Evolutionary conservation across 768 basidiomycete genomes (phyloP).

Genomic region (Phaeotremella skinneri): DNA sequence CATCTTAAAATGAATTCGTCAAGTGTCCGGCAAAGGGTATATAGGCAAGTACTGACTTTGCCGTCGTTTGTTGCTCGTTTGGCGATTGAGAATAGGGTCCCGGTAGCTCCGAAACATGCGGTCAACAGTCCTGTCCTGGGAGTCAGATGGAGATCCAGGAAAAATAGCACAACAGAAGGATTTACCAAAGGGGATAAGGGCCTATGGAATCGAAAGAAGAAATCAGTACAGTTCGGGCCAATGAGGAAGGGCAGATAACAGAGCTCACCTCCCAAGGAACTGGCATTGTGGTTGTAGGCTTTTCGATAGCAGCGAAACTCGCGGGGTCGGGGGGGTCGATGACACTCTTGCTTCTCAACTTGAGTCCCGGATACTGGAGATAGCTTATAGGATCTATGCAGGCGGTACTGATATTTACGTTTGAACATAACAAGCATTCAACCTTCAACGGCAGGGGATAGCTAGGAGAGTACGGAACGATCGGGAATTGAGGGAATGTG

Average conservation of each 20-base stretch:
- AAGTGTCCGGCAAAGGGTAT: neutral
- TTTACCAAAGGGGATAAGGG: constrained; percentile 88
- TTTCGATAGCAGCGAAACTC: too few species aligned
- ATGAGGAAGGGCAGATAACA: neutral
- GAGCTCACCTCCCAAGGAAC: constrained; percentile 70
- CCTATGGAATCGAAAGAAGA: constrained; percentile 56
- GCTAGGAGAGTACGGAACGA: neutral
- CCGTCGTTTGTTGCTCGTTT: constrained; percentile 81
- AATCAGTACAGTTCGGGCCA: neutral
- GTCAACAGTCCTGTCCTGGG: constrained; percentile 69
- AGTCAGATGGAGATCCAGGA: constrained; percentile 1
- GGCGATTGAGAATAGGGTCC: constrained; percentile 77
- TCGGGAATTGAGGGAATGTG: neutral
- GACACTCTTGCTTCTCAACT: neutral
- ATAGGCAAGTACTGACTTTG: constrained; percentile 61
- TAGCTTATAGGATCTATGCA: too few species aligned
- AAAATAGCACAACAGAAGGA: constrained; percentile 12
- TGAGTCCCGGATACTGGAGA: too few species aligned
- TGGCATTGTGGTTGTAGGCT: constrained; percentile 81
- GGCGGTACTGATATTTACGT: too few species aligned
- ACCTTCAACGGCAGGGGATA: too few species aligned
- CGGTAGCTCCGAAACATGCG: constrained; percentile 83
- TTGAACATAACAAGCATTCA: too few species aligned
- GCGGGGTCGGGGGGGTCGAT: neutral
- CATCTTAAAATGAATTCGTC: neutral